Conservation (phyloP, 164 flowering plant species). For the Kingdonia uniflora region DNA sequence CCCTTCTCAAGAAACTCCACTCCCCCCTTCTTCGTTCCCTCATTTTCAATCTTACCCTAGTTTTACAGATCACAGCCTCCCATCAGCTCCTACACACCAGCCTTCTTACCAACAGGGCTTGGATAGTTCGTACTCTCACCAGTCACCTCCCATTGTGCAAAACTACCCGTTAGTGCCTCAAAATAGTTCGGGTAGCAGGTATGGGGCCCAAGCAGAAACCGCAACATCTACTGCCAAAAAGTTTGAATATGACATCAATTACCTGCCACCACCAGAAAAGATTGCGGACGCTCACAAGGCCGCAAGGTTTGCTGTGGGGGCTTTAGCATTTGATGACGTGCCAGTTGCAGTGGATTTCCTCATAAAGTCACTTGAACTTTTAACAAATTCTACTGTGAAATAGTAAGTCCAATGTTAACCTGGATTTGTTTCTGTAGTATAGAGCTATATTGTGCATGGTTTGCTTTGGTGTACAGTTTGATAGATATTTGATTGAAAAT, state of each 20-base stretch:
- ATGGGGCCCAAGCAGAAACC: constrained; percentile 30
- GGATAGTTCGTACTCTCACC: constrained; percentile 42
- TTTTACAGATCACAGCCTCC: constrained; percentile 62
- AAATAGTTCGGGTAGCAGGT: constrained; percentile 23
- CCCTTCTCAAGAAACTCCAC: constrained; percentile 35
- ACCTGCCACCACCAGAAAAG: constrained; percentile 77
- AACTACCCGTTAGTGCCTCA: constrained; percentile 22
- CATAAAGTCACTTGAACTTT: constrained; percentile 72
- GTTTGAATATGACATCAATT: constrained; percentile 60
- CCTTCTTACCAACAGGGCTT: constrained; percentile 59
- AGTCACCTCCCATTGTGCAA: constrained; percentile 14
- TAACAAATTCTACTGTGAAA: constrained; percentile 80
- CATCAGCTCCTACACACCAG: constrained; percentile 59
- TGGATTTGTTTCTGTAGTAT: neutral
- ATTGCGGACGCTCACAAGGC: constrained; percentile 97
- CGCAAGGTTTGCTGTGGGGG: constrained; percentile 97
- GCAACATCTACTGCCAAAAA: constrained; percentile 17
- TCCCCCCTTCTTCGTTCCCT: constrained; percentile 32
- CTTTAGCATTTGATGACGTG: constrained; percentile 97
- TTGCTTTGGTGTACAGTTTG: constrained; percentile 11
- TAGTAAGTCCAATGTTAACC: constrained; percentile 23
- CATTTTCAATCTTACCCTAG: constrained; percentile 85
- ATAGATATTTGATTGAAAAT: neutral
- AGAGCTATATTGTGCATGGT: neutral
- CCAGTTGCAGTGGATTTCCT: constrained; percentile 68